Percentiles rank a stretch among this genome's conserved stretches.
Evolutionary conservation across 805 yeast genomes (phyloP).

Genomic region (Wickerhamomyces mucosus): DNA sequence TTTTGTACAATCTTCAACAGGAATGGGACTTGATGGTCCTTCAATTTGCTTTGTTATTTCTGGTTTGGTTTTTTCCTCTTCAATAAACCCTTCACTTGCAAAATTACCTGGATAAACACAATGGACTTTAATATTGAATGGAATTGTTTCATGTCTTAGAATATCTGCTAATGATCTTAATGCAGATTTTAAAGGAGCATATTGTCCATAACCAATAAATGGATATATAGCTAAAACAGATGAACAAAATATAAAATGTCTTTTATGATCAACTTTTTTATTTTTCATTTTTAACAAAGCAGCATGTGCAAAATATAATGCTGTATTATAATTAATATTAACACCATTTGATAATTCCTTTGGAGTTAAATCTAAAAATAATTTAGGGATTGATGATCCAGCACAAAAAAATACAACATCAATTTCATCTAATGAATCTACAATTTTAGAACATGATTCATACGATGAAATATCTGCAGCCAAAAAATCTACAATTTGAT

Average conservation of each 20-base stretch:
- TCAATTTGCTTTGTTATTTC: slow-evolving; percentile 73
- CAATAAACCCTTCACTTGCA: slow-evolving; percentile 74
- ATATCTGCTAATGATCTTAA: slow-evolving; percentile 64
- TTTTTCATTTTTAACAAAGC: slow-evolving; percentile 33
- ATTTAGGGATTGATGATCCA: slow-evolving; percentile 73
- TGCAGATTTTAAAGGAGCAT: slow-evolving; percentile 86
- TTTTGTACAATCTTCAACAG: slow-evolving; percentile 57
- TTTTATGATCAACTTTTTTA: slow-evolving; percentile 21
- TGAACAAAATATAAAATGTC: slow-evolving; percentile 56
- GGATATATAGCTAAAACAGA: slow-evolving; percentile 80
- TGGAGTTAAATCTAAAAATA: slow-evolving; percentile 58
- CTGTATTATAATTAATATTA: slow-evolving; percentile 60
- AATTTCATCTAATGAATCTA: slow-evolving; percentile 38
- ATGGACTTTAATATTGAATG: slow-evolving; percentile 59
- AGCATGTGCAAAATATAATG: slow-evolving; percentile 62
- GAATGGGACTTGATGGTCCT: slow-evolving; percentile 69
- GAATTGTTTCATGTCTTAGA: slow-evolving; percentile 71
- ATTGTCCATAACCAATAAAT: slow-evolving; percentile 84
- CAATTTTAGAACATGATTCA: slow-evolving; percentile 34
- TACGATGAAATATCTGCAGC: slow-evolving; percentile 61
- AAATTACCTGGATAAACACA: slow-evolving; percentile 87
- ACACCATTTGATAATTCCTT: slow-evolving; percentile 55
- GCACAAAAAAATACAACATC: slow-evolving; percentile 82
- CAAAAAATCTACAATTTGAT: slow-evolving; percentile 24
- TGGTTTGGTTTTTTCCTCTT: slow-evolving; percentile 82